Evolutionary conservation across 805 yeast species (phyloP), one percentile per base, ranked within the genome.

Genomic region (Kodamaea laetipori): DNA sequence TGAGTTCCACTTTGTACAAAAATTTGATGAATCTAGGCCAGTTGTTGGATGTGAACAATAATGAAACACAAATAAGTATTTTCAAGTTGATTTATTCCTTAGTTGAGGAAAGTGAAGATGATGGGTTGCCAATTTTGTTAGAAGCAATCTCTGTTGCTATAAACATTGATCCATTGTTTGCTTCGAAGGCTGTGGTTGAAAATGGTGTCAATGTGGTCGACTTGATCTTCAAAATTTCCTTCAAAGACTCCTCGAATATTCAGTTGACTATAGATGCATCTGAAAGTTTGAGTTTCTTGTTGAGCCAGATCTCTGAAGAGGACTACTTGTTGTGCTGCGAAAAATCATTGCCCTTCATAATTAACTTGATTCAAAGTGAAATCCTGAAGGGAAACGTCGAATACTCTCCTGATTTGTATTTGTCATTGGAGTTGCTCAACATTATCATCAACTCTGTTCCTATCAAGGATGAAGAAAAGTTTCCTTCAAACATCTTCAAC

Each of bases 241-340:
- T 80, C 41, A 82, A 81, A 51, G 92, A 87, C 55, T 78, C 94
- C 0, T 74, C 90, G 0, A 88, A 90, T 54, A 69, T 87, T 31
- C 87, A 86, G 49, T 68, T 86, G 15, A 76, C 76, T 3, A 69
- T 80, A 0, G 88, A 84, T 45, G 74, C 90, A 0, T 71, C 81
- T 25, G 95, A 86, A 37, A 81, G 89, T 47, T 66, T 90, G 25
- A 79, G 77, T 18, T 76, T 73, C 23, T 62, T 90, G 17, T 64
- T 89, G n/a, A 66, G 63, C 3, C 69, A 65, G 16, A 63, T 84
- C 7, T 63, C 75, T 2, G 45, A 63, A 2, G 63, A 64, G 0
- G 72, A 69, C 21, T 87, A 80, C 51, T 47, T 69, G 8, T 55
- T 56, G 1, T 71, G 77, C 45, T 73, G 83, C 46, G 75, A 75